Conservation (phyloP, 208 protist species). For the Angomonas deanei region DNA sequence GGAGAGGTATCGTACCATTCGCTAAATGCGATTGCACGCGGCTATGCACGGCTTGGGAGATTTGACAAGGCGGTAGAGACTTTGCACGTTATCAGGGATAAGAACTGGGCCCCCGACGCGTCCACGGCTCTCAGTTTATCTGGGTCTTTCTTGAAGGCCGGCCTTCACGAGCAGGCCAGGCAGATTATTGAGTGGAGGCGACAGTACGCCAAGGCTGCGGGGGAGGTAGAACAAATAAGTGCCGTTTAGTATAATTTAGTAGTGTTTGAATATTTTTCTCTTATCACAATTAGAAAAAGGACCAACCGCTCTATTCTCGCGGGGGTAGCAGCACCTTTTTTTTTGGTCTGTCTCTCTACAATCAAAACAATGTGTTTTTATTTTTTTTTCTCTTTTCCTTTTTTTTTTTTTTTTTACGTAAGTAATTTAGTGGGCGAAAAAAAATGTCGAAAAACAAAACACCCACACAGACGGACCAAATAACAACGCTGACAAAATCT, state of each 20-base stretch:
- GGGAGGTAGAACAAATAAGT: slow-evolving; percentile 6
- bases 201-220: slow-evolving; percentile 62
- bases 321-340: too few relatives aligned
- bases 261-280: background rate
- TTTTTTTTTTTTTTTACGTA: too few relatives aligned
- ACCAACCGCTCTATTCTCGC: too few relatives aligned
- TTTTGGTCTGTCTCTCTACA: too few relatives aligned
- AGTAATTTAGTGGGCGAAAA: too few relatives aligned
- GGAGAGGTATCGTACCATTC: slow-evolving; percentile 54
- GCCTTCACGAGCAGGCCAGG: slow-evolving; percentile 82
- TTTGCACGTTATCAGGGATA: slow-evolving; percentile 71
- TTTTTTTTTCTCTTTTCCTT: too few relatives aligned
- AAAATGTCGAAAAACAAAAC: too few relatives aligned
- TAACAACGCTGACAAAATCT: too few relatives aligned
- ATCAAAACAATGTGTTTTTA: too few relatives aligned
- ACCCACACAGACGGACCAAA: too few relatives aligned
- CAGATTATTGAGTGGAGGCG: slow-evolving; percentile 84
- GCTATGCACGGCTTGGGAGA: slow-evolving; percentile 59
- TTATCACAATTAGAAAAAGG: background rate
- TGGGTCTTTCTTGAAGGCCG: slow-evolving; percentile 75
- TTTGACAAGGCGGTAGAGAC: slow-evolving; percentile 86
- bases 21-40: slow-evolving; percentile 74
- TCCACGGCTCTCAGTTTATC: slow-evolving; percentile 74
- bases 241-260: background rate
- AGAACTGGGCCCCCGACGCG: slow-evolving; percentile 77